Evolutionary conservation across 164 flowering plant species (phyloP).

Genomic region (Aristolochia contorta): DNA sequence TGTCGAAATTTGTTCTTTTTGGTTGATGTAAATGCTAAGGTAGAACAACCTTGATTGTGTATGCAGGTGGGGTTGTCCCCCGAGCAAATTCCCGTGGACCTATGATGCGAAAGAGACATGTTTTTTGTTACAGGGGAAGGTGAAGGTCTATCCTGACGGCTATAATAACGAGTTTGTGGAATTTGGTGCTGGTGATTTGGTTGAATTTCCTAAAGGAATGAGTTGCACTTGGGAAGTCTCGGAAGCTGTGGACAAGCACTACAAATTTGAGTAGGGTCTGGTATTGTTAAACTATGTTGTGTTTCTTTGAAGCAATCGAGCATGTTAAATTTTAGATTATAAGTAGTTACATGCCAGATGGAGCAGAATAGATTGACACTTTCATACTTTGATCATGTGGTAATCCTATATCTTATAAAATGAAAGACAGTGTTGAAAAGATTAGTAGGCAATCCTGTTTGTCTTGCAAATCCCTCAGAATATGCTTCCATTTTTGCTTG

Average conservation of each 20-base stretch:
- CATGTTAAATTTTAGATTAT: too few species aligned
- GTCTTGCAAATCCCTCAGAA: too few species aligned
- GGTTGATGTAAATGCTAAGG: not conserved
- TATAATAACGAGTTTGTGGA: constrained; percentile 52
- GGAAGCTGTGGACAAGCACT: constrained; percentile 77
- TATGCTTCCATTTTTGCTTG: too few species aligned
- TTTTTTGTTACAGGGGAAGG: constrained; percentile 70
- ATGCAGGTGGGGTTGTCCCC: constrained; percentile 79
- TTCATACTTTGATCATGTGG: too few species aligned
- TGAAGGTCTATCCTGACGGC: constrained; percentile 72
- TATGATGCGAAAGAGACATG: constrained; percentile 64
- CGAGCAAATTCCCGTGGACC: constrained; percentile 94
- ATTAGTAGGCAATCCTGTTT: too few species aligned
- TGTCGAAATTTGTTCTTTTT: too few species aligned
- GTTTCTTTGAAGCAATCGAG: too few species aligned
- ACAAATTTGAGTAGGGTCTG: constrained; percentile 35
- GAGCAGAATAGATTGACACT: too few species aligned
- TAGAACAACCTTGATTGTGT: not conserved
- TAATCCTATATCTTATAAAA: too few species aligned
- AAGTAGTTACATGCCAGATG: too few species aligned
- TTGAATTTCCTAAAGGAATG: constrained; percentile 82
- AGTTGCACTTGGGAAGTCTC: constrained; percentile 91
- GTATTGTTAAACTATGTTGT: too few species aligned
- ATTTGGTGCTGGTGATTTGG: constrained; percentile 82
- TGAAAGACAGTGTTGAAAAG: too few species aligned